Evolutionary conservation across 1,139 yeast species (phyloP), one percentile per base, ranked within the genome.

Genomic region (Kodamaea anthophila): DNA sequence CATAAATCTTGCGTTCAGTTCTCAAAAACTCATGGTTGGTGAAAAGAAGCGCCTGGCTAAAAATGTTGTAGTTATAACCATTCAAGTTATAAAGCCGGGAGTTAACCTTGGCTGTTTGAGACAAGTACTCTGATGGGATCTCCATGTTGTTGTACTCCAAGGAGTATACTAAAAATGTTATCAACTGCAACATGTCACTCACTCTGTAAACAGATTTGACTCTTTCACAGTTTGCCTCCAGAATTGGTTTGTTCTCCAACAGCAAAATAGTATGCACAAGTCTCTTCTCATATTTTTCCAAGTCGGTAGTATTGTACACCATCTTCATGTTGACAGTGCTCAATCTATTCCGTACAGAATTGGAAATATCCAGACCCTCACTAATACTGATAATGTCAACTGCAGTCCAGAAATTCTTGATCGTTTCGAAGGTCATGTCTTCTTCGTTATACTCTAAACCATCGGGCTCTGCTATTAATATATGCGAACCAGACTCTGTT

Each of bases 41-140:
- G n/a, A 34, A 12, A 3, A 47, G 35, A 4, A 54, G 36, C 5
- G 51, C 40, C 26, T 53, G 54, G 3, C 60, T 58, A 10, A 55
- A 32, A 1, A 43, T 32, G 9, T 28, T 30, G 34, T 52, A 55
- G 13, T 41, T 30, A 6, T 21, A 13, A 5, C 26, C 21, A 11
- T 36, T 44, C 21, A 54, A 32, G 19, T 43, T 35, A 38, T 46
- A 49, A 12, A 55, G 35, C 23, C 60, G 32, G 5, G 41, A 30
- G 30, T 49, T 48, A 20, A 42, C 35, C 24, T 51, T 47, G 19
- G 48, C 37, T 12, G 36, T 29, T 9, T 36, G 42, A 20, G 31
- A 33, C 13, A 43, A 25, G 18, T 37, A 39, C 9, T 26, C 21
- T 8, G 33, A 30, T 10, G 51, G 48, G 21, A 41, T 23, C 13